Evolutionary conservation across 352 stramenopile species (phyloP).

Genomic region (Pythium scleroteichum): DNA sequence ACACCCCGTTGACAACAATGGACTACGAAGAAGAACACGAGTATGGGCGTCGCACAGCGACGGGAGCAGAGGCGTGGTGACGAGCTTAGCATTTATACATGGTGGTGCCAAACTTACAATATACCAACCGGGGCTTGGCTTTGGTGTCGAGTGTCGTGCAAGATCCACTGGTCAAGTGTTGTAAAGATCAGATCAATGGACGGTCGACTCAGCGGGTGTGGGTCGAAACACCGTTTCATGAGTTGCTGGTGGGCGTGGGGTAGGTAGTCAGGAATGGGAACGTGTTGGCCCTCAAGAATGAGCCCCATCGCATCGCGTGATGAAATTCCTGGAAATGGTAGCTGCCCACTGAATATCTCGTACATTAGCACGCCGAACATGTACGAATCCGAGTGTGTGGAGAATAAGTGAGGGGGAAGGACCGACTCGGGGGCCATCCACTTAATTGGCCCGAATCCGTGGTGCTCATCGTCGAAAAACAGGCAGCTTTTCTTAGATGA

Average conservation of each 20-base stretch:
- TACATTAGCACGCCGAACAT: constrained; percentile 79
- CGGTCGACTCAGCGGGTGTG: constrained; percentile 52
- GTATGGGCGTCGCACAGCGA: constrained; percentile 2
- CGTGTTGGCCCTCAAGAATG: constrained; percentile 65
- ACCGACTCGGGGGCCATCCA: constrained; percentile 78
- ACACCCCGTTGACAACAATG: constrained; percentile 34
- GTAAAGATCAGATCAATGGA: constrained; percentile 69
- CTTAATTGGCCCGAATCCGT: constrained; percentile 69
- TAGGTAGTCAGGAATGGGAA: constrained; percentile 49
- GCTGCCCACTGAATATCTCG: constrained; percentile 66
- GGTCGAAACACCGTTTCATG: constrained; percentile 64
- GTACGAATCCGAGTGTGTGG: constrained; percentile 69
- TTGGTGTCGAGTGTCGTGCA: constrained; percentile 43
- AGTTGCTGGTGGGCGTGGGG: constrained; percentile 44
- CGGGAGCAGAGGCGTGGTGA: constrained; percentile 19
- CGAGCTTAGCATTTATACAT: not conserved
- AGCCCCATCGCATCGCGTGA: constrained; percentile 55
- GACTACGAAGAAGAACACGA: constrained; percentile 29
- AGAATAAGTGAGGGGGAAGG: constrained; percentile 66
- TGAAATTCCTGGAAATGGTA: constrained; percentile 57
- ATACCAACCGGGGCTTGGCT: constrained; percentile 19
- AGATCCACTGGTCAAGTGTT: constrained; percentile 59
- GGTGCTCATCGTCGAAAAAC: constrained; percentile 55
- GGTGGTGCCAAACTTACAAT: constrained; percentile 14
- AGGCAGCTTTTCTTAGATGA: constrained; percentile 33